Conservation (phyloP, 2,329 filamentous ascomycete species). For the Beauveria sp. region DNA sequence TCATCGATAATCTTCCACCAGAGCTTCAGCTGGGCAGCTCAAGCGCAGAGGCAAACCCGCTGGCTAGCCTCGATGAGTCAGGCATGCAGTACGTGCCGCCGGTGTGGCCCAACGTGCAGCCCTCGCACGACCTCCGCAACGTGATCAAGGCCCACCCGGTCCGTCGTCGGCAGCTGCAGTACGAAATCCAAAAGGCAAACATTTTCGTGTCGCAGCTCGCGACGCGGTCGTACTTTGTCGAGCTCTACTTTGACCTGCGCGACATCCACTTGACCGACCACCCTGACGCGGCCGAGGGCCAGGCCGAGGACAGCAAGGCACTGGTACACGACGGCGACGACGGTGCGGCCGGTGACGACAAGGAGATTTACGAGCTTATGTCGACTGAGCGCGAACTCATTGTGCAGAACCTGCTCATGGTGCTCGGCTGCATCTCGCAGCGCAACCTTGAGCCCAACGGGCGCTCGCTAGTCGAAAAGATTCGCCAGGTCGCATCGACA, state of each 20-base stretch:
- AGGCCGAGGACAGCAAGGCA: conserved; percentile 28
- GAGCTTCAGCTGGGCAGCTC: conserved; percentile 54
- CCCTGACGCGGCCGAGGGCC: conserved; percentile 24
- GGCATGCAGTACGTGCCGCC: conserved; percentile 47
- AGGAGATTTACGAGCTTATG: conserved; percentile 56
- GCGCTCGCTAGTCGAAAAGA: conserved; percentile 67
- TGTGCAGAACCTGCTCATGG: conserved; percentile 67
- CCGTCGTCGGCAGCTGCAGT: conserved; percentile 56
- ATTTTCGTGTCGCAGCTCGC: conserved; percentile 76
- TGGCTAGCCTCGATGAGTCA: conserved; percentile 35
- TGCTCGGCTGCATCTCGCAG: conserved; percentile 71
- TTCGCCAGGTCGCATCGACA: conserved; percentile 75
- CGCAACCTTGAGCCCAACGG: conserved; percentile 74
- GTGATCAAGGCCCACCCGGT: conserved; percentile 41
- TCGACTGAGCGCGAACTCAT: conserved; percentile 71
- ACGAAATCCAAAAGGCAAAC: conserved; percentile 88
- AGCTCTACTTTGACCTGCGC: conserved; percentile 73
- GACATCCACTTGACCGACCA: conserved; percentile 53
- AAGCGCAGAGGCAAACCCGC: conserved; percentile 27
- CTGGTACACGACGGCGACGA: conserved; percentile 29
- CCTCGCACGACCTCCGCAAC: conserved; percentile 43
- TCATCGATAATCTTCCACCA: conserved; percentile 58
- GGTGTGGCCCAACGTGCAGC: conserved; percentile 37
- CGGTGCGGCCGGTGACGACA: conserved; percentile 26
- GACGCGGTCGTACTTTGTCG: conserved; percentile 77